Evolutionary conservation across 805 yeast species (phyloP), one percentile per base, ranked within the genome.

Genomic region (Kazachstania bromeliacearum): DNA sequence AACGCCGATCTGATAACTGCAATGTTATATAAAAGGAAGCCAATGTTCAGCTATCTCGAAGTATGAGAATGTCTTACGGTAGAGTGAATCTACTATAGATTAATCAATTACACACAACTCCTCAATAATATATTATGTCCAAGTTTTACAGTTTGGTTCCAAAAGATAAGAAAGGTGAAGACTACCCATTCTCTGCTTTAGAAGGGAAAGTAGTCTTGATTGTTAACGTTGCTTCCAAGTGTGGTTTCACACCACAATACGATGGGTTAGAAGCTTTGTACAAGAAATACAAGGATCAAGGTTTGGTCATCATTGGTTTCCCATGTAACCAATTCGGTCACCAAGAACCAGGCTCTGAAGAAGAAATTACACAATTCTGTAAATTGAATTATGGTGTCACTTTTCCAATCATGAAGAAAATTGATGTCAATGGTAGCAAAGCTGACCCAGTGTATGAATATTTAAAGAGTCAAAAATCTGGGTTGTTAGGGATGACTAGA

Each of bases 251-350:
- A 3, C 77, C 82, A 38, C 95, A 85, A 58, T 82, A 80, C 57
- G 62, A 67, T 36, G 89, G 78, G 35, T 63, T 87, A 24, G 88
- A 87, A 60, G 62, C 57, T 28, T 60, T 87, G 10, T 77, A 84
- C 63, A 63, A 75, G 42, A 75, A 76, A 53, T 82, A 79, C 62
- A 62, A 70, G 36, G 73, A 70, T 33, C 52, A 70, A 43, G 94
- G 84, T 1, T 64, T 88, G 17, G 75, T 63, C 31, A 68, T 87
- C 19, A 45, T 87, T 24, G 96, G 87, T 0, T 85, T 87, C 71
- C 96, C 96, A 22, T 84, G 95, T 62, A 83, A 85, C 63, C 95
- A 85, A 57, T 87, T 87, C 56, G 88, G 81, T 17, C 64, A 73
- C 48, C 81, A 92, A 66, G 84, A 88, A 61, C 79, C 92, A 47